These are phyloP conservation scores for Vicia villosa DNA, from an alignment of 306 rosid species.

Conservation along the genomic window DNA sequence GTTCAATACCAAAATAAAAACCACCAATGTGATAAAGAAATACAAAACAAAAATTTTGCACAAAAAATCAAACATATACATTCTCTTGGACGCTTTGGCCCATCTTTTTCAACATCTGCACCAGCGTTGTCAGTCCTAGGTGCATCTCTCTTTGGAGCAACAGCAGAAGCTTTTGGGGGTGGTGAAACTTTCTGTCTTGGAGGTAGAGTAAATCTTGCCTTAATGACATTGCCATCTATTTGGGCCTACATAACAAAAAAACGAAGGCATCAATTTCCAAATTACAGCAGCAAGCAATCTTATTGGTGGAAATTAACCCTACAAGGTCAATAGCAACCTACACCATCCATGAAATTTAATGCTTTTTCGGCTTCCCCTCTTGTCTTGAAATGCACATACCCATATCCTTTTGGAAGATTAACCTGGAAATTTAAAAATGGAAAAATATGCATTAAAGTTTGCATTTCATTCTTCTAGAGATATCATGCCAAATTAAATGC, in stretches of 20 bases:
- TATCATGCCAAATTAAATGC: constrained; percentile 16
- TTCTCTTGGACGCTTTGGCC: constrained; percentile 76
- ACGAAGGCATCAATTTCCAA: constrained; percentile 29
- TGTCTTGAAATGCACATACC: constrained; percentile 89
- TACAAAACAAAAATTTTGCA: background rate
- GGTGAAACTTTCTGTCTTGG: constrained; percentile 79
- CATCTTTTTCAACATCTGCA: constrained; percentile 83
- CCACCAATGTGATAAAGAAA: background rate
- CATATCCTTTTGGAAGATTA: constrained; percentile 94
- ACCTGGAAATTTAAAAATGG: constrained; percentile 52
- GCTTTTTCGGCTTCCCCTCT: constrained; percentile 95
- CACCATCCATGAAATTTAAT: constrained; percentile 84
- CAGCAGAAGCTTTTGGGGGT: constrained; percentile 63
- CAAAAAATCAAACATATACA: constrained; percentile 47
- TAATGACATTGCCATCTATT: constrained; percentile 89
- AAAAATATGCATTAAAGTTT: too few species aligned
- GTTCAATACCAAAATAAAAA: constrained; percentile 30
- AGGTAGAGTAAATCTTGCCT: constrained; percentile 90
- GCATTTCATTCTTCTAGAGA: background rate
- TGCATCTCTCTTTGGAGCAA: constrained; percentile 71
- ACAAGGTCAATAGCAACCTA: constrained; percentile 50
- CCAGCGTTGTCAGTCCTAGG: constrained; percentile 69
- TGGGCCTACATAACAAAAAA: constrained; percentile 72
- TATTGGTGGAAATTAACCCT: constrained; percentile 21
- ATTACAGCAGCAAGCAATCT: constrained; percentile 20